Percentiles rank a stretch among this genome's conserved stretches.
These are phyloP conservation scores for Trichocladium uniseriatum DNA, from an alignment of 495 filamentous ascomycete genomes.

Conservation along the genomic window DNA sequence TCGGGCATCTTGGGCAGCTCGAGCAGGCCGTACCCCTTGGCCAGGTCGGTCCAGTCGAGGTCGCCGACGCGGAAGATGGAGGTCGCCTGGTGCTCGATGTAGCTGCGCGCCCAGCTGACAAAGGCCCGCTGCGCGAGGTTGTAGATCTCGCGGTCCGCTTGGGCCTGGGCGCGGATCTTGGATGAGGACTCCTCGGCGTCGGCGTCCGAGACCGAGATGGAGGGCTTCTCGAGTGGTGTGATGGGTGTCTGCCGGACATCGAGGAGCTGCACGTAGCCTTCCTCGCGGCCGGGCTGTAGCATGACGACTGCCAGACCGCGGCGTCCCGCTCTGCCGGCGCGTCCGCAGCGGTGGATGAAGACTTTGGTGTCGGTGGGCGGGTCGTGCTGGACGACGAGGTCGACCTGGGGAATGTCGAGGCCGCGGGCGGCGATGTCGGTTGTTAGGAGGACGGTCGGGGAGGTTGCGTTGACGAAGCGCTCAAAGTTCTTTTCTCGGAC, in stretches of 20 bases:
- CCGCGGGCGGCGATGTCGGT: conserved; percentile 60
- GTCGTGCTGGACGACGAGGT: conserved; percentile 88
- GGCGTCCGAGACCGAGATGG: conserved; percentile 40
- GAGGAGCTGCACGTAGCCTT: conserved; percentile 81
- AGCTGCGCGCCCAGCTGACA: conserved; percentile 83
- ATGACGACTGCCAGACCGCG: conserved; percentile 76
- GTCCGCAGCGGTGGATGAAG: conserved; percentile 90
- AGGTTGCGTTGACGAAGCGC: conserved; percentile 49
- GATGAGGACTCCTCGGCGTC: conserved; percentile 46
- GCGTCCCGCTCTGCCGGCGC: conserved; percentile 83
- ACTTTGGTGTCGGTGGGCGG: conserved; percentile 87
- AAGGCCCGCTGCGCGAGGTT: conserved; percentile 86
- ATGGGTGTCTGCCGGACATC: conserved; percentile 86
- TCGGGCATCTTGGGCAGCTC: conserved; percentile 94
- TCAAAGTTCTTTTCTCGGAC: conserved; percentile 38
- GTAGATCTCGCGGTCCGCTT: conserved; percentile 69
- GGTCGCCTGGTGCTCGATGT: conserved; percentile 80
- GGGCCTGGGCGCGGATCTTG: conserved; percentile 51
- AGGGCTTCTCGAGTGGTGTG: conserved; percentile 44
- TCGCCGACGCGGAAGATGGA: conserved; percentile 83
- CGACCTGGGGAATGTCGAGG: conserved; percentile 89
- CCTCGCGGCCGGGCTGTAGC: conserved; percentile 72
- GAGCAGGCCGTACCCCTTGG: conserved; percentile 68
- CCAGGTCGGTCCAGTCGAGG: conserved; percentile 75
- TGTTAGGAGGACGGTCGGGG: conserved; percentile 72